A percentile compares a stretch with the other conserved stretches of the same genome.
Conservation (phyloP, 768 basidiomycete genomes). For the Suillus lakei region DNA sequence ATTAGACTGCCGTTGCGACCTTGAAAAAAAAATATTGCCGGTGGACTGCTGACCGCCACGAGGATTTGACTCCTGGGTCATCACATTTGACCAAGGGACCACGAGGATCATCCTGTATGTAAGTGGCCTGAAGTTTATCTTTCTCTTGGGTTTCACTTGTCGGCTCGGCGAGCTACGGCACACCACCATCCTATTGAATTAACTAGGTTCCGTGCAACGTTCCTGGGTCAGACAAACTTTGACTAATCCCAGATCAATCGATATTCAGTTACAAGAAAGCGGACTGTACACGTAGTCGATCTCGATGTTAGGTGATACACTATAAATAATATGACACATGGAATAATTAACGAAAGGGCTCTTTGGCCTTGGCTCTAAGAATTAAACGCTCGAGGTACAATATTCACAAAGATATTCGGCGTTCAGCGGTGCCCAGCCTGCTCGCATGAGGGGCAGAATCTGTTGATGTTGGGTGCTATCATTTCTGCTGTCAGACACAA, state of each 20-base stretch:
- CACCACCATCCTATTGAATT: background rate
- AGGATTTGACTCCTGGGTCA: background rate
- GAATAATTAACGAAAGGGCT: conserved; percentile 28
- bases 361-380: conserved; percentile 16
- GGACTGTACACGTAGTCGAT: conserved; percentile 15
- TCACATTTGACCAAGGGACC: background rate
- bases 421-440: conserved; percentile 30
- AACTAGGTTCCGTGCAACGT: background rate
- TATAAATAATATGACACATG: conserved; percentile 18
- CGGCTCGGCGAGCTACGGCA: background rate
- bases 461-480: conserved; percentile 48
- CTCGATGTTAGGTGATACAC: conserved; percentile 11
- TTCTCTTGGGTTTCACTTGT: background rate
- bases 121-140: background rate
- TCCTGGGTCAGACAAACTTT: background rate
- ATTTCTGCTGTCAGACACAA: conserved; percentile 7
- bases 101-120: background rate
- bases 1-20: background rate
- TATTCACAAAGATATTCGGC: conserved; percentile 3
- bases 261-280: conserved; percentile 31
- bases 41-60: background rate
- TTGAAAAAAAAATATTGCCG: background rate
- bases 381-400: conserved; percentile 11
- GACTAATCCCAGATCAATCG: conserved; percentile 15
- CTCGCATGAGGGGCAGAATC: conserved; percentile 46